Evolutionary conservation across 225 moss, liverwort and hornwort genomes (phyloP).

Genomic region (Bryum argenteum): DNA sequence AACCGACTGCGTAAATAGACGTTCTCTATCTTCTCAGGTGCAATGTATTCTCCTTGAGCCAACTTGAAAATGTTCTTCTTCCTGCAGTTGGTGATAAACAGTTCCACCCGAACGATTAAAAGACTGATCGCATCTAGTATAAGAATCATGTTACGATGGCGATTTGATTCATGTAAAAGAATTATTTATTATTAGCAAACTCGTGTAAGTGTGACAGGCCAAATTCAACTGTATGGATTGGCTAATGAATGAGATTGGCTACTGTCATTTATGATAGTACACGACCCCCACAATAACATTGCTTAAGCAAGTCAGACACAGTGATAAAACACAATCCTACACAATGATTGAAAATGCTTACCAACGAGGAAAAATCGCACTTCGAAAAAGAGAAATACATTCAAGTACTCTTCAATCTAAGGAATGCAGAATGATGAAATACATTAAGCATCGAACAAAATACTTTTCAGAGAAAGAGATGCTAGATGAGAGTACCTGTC

Average conservation of each 20-base stretch:
- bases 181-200: background rate
- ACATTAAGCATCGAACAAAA: background rate
- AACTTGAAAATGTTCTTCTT: conserved; percentile 96
- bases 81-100: conserved; percentile 34
- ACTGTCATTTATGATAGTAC: background rate
- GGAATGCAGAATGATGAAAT: background rate
- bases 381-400: too few species aligned
- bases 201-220: background rate
- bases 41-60: conserved; percentile 92
- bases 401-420: background rate
- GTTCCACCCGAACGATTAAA: background rate
- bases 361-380: too few species aligned
- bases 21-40: conserved; percentile 93
- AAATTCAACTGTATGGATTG: background rate
- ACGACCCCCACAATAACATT: background rate
- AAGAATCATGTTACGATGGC: background rate
- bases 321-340: background rate
- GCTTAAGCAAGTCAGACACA: background rate
- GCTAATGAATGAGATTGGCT: background rate
- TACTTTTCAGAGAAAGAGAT: background rate
- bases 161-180: background rate
- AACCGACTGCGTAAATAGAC: conserved; percentile 76
- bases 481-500: conserved; percentile 54
- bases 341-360: too few species aligned
- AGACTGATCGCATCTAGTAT: background rate